These are phyloP conservation scores for Arthroderma sp. DNA, from an alignment of 2,329 filamentous ascomycete species.

Conservation along the genomic window DNA sequence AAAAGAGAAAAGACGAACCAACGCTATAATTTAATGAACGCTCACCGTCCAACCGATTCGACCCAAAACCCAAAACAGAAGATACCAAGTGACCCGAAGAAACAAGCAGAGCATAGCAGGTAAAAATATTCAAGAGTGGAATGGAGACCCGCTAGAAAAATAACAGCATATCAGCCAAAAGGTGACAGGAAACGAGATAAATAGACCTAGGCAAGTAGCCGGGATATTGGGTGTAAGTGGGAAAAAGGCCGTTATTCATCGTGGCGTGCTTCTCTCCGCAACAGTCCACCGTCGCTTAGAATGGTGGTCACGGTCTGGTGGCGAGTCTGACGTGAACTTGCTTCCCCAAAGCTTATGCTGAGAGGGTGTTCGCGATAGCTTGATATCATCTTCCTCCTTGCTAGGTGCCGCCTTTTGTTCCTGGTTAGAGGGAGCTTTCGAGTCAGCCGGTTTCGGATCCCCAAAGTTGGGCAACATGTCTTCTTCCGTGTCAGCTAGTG, in stretches of 20 bases:
- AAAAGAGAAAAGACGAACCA: too few relatives aligned
- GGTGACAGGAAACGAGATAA: too few relatives aligned
- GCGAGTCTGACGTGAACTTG: conserved; percentile 12
- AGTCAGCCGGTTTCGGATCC: conserved; percentile 5
- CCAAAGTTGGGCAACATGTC: conserved; percentile 27
- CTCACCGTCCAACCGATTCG: too few relatives aligned
- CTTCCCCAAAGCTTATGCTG: conserved; percentile 29
- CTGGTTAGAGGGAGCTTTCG: neutral
- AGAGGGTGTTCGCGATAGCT: conserved; percentile 15
- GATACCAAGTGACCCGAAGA: too few relatives aligned
- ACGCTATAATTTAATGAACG: too few relatives aligned
- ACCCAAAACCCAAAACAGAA: too few relatives aligned
- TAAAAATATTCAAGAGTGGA: too few relatives aligned
- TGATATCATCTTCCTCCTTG: neutral
- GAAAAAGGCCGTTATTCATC: neutral
- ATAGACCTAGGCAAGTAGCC: too few relatives aligned
- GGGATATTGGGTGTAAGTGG: too few relatives aligned
- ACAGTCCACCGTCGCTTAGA: conserved; percentile 28
- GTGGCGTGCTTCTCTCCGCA: conserved; percentile 17
- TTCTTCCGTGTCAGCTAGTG: conserved; percentile 16
- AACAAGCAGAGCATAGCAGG: too few relatives aligned
- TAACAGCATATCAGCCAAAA: too few relatives aligned
- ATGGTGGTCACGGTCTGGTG: conserved; percentile 15
- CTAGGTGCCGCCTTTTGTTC: neutral
- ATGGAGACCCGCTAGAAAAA: too few relatives aligned